These are phyloP conservation scores for Phytopythium oedochilum DNA, from an alignment of 352 stramenopile genomes.

Conservation along the genomic window DNA sequence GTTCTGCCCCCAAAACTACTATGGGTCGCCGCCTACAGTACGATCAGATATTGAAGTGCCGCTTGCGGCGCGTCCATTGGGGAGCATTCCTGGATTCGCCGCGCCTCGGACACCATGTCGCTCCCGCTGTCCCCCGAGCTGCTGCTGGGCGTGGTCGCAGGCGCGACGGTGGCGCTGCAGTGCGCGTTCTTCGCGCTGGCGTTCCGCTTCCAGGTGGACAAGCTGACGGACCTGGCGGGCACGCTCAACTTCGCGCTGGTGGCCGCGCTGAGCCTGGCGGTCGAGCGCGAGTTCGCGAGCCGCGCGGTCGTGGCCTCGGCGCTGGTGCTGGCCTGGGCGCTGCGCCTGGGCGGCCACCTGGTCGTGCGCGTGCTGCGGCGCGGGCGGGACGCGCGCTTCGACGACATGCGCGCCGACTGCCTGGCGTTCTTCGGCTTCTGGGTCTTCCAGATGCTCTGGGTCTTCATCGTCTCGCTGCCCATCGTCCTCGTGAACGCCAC, in stretches of 20 bases:
- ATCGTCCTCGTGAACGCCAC: conserved; percentile 53
- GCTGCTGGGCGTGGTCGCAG: conserved; percentile 45
- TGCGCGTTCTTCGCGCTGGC: conserved; percentile 57
- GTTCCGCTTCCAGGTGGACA: conserved; percentile 60
- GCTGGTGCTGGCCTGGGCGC: conserved; percentile 47
- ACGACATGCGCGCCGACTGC: conserved; percentile 65
- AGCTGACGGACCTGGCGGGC: conserved; percentile 58
- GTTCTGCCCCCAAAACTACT: too few species aligned
- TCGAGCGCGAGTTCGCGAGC: conserved; percentile 37
- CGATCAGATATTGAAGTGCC: too few species aligned
- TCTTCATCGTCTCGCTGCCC: conserved; percentile 67
- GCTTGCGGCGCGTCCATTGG: too few species aligned
- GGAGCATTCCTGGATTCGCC: too few species aligned
- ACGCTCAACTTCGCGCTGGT: conserved; percentile 59
- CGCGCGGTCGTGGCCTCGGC: conserved; percentile 42
- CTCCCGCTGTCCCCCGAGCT: conserved; percentile 18
- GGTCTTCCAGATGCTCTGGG: conserved; percentile 82
- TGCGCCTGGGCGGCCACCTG: conserved; percentile 65
- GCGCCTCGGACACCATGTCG: conserved; percentile 6
- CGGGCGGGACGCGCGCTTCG: conserved; percentile 72
- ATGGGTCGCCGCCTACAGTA: too few species aligned
- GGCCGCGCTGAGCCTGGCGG: conserved; percentile 39
- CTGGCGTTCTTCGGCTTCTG: conserved; percentile 69
- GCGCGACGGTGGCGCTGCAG: conserved; percentile 45
- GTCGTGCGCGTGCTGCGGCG: conserved; percentile 59